Percentiles rank a stretch among this genome's conserved stretches.
Conservation (phyloP, 805 yeast species). For the Starmerella davenportii region DNA sequence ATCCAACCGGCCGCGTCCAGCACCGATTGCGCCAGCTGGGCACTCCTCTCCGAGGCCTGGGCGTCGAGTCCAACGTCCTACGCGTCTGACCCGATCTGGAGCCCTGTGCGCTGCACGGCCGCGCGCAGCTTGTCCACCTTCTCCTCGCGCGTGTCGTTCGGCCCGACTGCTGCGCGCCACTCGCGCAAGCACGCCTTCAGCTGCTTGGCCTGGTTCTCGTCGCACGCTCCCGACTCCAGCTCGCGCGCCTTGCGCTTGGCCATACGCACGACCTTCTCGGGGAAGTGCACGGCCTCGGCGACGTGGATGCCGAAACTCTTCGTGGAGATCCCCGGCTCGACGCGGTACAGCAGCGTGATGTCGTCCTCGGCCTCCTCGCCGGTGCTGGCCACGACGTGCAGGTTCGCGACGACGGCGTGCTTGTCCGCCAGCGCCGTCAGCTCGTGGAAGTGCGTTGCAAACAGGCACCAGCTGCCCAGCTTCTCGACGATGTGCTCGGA, state of each 20-base stretch:
- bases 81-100: too few species aligned
- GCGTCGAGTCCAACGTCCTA: too few species aligned
- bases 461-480: slow-evolving; percentile 60
- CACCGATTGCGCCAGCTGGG: too few species aligned
- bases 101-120: too few species aligned
- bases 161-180: slow-evolving; percentile 22
- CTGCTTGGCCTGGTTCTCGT: slow-evolving; percentile 33
- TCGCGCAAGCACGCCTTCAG: slow-evolving; percentile 28
- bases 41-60: too few species aligned
- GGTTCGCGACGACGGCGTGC: slow-evolving; percentile 44
- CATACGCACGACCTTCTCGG: slow-evolving; percentile 76
- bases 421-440: slow-evolving; percentile 60
- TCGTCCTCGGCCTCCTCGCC: slow-evolving; percentile 32
- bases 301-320: slow-evolving; percentile 96
- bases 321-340: slow-evolving; percentile 90
- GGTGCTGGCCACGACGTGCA: slow-evolving; percentile 87
- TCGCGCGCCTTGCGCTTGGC: slow-evolving; percentile 88
- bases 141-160: slow-evolving; percentile 7
- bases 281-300: slow-evolving; percentile 89
- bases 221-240: slow-evolving; percentile 42
- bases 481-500: slow-evolving; percentile 63
- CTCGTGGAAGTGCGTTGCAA: slow-evolving; percentile 97
- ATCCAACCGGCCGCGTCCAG: too few species aligned
- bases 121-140: slow-evolving; percentile 7
- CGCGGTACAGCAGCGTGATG: slow-evolving; percentile 76